These are phyloP conservation scores for Colletotrichum caudatum DNA, from an alignment of 2,329 filamentous ascomycete genomes.

Conservation along the genomic window DNA sequence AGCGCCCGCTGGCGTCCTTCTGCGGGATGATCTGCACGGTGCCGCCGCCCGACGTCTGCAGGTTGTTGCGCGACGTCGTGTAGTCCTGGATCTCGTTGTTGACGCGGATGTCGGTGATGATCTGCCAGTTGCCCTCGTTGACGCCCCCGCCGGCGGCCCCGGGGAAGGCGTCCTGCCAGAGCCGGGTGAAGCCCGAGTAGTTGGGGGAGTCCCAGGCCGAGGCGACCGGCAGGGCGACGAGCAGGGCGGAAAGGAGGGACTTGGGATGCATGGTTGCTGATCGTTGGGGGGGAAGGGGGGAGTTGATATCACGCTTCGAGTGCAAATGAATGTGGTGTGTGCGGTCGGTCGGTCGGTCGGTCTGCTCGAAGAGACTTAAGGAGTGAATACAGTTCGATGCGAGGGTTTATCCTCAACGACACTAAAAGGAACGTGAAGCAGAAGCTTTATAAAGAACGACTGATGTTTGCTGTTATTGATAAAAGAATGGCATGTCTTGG, in stretches of 20 bases:
- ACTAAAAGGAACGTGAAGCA: background rate
- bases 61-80: constrained; percentile 57
- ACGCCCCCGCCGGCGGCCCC: constrained; percentile 53
- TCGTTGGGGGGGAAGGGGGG: background rate
- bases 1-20: constrained; percentile 52
- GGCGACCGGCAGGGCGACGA: constrained; percentile 50
- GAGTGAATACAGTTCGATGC: background rate
- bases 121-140: constrained; percentile 56
- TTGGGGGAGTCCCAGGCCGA: constrained; percentile 53
- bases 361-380: background rate
- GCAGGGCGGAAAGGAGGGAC: constrained; percentile 7
- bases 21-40: constrained; percentile 65
- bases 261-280: constrained; percentile 31
- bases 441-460: constrained; percentile 22
- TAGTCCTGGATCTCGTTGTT: constrained; percentile 65
- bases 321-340: constrained; percentile 19
- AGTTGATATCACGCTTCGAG: background rate
- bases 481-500: constrained; percentile 37
- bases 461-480: background rate
- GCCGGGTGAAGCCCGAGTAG: constrained; percentile 54
- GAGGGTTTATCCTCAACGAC: background rate
- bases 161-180: constrained; percentile 60
- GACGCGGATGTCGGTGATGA: constrained; percentile 58
- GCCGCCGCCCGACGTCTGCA: constrained; percentile 63
- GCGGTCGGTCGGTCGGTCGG: background rate